Percentiles rank a stretch among this genome's conserved stretches.
Evolutionary conservation across 257 asterid species (phyloP).

Genomic region (Nicotiana knightiana): DNA sequence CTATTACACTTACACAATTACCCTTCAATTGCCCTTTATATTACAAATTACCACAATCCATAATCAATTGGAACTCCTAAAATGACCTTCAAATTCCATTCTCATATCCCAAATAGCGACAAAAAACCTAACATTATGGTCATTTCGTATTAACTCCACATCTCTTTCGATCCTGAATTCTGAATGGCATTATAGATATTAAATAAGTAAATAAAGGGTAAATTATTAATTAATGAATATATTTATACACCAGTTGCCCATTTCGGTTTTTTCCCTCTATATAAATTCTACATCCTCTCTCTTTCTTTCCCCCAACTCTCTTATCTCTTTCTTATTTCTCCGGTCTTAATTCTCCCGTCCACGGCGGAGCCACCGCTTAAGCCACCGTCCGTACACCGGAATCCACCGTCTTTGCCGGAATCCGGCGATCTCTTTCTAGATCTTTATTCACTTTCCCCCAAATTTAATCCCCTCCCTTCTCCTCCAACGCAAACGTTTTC

Average conservation of each 20-base stretch:
- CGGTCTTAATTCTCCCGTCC: background rate
- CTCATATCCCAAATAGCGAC: background rate
- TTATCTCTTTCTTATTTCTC: background rate
- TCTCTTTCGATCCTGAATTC: background rate
- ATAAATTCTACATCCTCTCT: background rate
- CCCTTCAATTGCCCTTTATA: background rate
- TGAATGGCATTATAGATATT: background rate
- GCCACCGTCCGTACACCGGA: slow-evolving; percentile 20
- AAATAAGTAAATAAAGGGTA: background rate
- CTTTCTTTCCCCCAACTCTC: background rate
- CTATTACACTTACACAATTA: background rate
- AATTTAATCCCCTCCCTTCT: background rate
- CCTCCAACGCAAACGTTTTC: background rate
- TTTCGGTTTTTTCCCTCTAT: background rate
- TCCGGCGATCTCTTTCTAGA: background rate
- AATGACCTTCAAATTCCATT: background rate
- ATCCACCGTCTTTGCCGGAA: slow-evolving; percentile 13
- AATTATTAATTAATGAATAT: background rate
- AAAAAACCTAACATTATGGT: background rate
- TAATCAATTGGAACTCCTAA: background rate
- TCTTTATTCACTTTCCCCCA: slow-evolving; percentile 2
- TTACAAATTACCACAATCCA: background rate
- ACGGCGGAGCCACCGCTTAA: slow-evolving; percentile 26
- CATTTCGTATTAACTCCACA: background rate
- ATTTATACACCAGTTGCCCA: background rate